Conservation (phyloP, 805 yeast species). For the Myxozyma neotropica region DNA sequence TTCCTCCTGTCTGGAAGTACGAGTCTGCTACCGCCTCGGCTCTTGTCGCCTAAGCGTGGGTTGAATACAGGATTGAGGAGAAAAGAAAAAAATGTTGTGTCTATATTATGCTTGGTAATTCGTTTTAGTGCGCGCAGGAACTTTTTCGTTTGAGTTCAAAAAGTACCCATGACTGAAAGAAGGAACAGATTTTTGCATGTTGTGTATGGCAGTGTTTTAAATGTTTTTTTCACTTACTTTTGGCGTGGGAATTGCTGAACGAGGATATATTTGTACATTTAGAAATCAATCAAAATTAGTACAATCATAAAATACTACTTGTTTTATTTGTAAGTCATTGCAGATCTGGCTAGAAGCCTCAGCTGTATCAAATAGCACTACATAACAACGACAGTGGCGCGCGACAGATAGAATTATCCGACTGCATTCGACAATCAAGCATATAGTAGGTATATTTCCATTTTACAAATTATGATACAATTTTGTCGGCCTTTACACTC, state of each 20-base stretch:
- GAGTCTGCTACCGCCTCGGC: slow-evolving; percentile 99
- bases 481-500: too few relatives aligned
- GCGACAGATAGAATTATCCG: too few relatives aligned
- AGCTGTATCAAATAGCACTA: too few relatives aligned
- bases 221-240: too few relatives aligned
- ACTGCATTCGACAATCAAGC: too few relatives aligned
- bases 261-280: slow-evolving; percentile 3
- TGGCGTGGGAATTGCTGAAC: not conserved
- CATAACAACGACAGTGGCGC: too few relatives aligned
- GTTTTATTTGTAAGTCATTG: too few relatives aligned
- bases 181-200: too few relatives aligned
- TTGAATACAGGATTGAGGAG: not conserved
- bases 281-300: slow-evolving; percentile 6
- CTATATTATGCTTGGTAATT: too few relatives aligned
- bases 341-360: too few relatives aligned
- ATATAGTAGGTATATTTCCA: too few relatives aligned
- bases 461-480: not conserved
- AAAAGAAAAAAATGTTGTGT: not conserved
- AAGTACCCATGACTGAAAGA: not conserved
- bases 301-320: not conserved
- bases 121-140: not conserved
- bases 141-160: not conserved
- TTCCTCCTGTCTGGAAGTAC: slow-evolving; percentile 99
- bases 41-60: slow-evolving; percentile 79
- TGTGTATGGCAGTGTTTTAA: too few relatives aligned